Evolutionary conservation across 2,329 filamentous ascomycete genomes (phyloP).

Genomic region (Leptographium galeiforme): DNA sequence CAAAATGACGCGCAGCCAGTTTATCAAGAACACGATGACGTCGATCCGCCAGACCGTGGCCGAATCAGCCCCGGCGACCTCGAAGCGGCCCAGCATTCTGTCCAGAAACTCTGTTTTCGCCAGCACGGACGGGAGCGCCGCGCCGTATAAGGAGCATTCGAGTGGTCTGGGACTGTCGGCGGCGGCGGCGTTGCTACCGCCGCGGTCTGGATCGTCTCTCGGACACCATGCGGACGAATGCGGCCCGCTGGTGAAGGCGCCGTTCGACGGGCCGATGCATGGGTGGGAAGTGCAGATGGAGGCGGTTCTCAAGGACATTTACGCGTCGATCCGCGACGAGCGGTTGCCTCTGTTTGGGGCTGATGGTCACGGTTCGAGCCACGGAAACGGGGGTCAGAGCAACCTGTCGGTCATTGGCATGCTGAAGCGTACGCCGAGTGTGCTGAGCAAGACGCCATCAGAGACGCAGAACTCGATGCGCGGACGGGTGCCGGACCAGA

Average conservation of each 20-base stretch:
- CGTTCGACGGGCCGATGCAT: conserved; percentile 61
- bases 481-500: conserved; percentile 51
- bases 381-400: conserved; percentile 30
- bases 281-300: conserved; percentile 87
- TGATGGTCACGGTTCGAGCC: conserved; percentile 22
- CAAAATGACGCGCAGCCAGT: conserved; percentile 91
- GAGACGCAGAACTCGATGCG: conserved; percentile 59
- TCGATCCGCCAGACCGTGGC: conserved; percentile 67
- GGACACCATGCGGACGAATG: conserved; percentile 24
- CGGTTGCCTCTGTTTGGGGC: conserved; percentile 76
- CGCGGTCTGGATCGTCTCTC: conserved; percentile 29
- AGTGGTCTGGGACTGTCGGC: neutral
- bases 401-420: conserved; percentile 62
- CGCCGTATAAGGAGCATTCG: conserved; percentile 18
- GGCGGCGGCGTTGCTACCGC: conserved; percentile 23
- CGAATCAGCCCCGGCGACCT: conserved; percentile 52
- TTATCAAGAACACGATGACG: conserved; percentile 90
- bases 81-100: conserved; percentile 44
- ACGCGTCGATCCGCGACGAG: conserved; percentile 75
- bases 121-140: neutral
- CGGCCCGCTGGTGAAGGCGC: conserved; percentile 64
- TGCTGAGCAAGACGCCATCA: conserved; percentile 84
- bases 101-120: conserved; percentile 19
- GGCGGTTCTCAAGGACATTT: conserved; percentile 82
- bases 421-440: conserved; percentile 77